Conservation (phyloP, 2,329 filamentous ascomycete genomes). For the Chaetoscypha palmicola region DNA sequence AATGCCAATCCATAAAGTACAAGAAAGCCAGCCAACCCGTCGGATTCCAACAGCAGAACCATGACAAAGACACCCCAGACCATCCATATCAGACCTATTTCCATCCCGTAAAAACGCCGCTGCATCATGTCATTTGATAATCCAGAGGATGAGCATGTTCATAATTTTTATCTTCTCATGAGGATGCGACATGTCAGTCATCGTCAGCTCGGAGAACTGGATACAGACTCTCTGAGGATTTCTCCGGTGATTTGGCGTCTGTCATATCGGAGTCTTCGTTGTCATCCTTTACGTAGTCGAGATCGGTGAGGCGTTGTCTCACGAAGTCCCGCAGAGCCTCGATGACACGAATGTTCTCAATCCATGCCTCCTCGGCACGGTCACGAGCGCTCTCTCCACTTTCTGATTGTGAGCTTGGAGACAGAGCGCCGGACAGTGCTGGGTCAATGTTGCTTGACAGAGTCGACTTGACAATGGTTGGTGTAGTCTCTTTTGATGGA, state of each 20-base stretch:
- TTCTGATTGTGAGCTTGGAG: slow-evolving; percentile 50
- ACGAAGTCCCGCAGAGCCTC: slow-evolving; percentile 55
- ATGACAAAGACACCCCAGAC: too few species aligned
- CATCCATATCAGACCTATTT: too few species aligned
- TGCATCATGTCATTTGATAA: neutral
- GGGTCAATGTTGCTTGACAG: slow-evolving; percentile 29
- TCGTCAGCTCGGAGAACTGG: slow-evolving; percentile 10
- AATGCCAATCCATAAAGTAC: too few species aligned
- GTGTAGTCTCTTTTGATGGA: slow-evolving; percentile 24
- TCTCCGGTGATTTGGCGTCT: slow-evolving; percentile 10
- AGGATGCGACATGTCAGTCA: slow-evolving; percentile 3
- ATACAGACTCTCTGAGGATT: slow-evolving; percentile 12
- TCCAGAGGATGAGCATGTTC: slow-evolving; percentile 4
- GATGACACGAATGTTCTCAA: slow-evolving; percentile 59
- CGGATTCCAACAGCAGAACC: too few species aligned
- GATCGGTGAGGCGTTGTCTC: slow-evolving; percentile 47
- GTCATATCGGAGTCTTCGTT: slow-evolving; percentile 18
- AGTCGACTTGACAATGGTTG: slow-evolving; percentile 36
- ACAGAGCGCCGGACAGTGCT: slow-evolving; percentile 37
- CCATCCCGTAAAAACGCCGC: too few species aligned
- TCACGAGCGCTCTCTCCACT: slow-evolving; percentile 44
- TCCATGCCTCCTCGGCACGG: slow-evolving; percentile 56
- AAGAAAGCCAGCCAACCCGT: too few species aligned
- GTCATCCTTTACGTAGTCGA: slow-evolving; percentile 41
- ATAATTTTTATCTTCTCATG: neutral